A percentile compares a stretch with the other conserved stretches of the same genome.
phyloP scores from a whole-genome alignment of 78 protist species.

The Trichosphaerium sp. region DNA sequence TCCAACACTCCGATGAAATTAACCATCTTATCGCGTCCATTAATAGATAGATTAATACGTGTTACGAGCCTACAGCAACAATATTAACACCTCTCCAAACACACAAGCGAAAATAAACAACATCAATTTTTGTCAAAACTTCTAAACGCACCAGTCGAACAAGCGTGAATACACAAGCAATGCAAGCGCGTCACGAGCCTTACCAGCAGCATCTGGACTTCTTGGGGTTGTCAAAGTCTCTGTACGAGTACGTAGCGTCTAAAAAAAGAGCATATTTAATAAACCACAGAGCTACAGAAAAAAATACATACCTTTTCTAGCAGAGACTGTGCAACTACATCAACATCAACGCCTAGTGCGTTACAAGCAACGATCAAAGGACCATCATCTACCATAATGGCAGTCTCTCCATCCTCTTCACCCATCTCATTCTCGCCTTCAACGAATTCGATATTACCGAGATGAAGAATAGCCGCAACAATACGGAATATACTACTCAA shows the following conservation, averaged over 20 bases:
- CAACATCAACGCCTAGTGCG: too few relatives aligned
- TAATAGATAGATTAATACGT: too few relatives aligned
- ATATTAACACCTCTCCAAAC: too few relatives aligned
- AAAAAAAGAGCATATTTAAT: too few relatives aligned
- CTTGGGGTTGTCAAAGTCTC: neutral
- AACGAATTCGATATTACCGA: slow-evolving; percentile 56
- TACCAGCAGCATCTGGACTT: slow-evolving; percentile 14
- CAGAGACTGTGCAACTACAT: too few relatives aligned
- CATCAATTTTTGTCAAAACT: too few relatives aligned
- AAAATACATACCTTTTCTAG: too few relatives aligned
- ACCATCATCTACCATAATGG: neutral
- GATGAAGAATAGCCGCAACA: slow-evolving; percentile 36
- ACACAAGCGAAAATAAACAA: too few relatives aligned
- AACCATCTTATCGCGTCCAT: neutral
- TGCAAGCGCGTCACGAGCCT: slow-evolving; percentile 37
- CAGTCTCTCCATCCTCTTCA: neutral
- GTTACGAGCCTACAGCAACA: too few relatives aligned
- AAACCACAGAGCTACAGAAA: too few relatives aligned
- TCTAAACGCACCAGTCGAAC: slow-evolving; percentile 58
- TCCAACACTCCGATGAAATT: slow-evolving; percentile 82
- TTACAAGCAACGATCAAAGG: too few relatives aligned
- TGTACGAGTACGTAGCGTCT: neutral
- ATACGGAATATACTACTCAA: slow-evolving; percentile 28
- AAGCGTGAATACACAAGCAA: slow-evolving; percentile 16
- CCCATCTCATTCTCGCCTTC: neutral